Evolutionary conservation across 2,329 filamentous ascomycete species (phyloP).

Genomic region (Epichloe sylvatica): DNA sequence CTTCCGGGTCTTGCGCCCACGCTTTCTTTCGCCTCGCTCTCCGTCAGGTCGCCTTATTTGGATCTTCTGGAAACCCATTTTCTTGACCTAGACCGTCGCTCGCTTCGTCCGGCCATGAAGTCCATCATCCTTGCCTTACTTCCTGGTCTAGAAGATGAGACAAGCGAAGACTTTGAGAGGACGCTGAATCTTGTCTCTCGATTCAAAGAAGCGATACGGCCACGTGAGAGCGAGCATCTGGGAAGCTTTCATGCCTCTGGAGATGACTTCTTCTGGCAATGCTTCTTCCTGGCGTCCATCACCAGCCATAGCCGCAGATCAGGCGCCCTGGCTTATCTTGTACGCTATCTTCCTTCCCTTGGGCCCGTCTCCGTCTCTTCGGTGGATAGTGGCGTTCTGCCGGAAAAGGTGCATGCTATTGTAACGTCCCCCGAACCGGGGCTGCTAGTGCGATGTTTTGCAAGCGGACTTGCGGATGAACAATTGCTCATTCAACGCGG

Average conservation of each 20-base stretch:
- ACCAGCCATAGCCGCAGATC: slow-evolving; percentile 74
- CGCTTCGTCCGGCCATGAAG: slow-evolving; percentile 77
- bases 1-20: slow-evolving; percentile 80
- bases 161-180: slow-evolving; percentile 89
- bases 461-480: slow-evolving; percentile 73
- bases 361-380: slow-evolving; percentile 8
- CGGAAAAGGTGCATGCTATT: slow-evolving; percentile 42
- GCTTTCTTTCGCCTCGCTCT: slow-evolving; percentile 85
- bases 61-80: slow-evolving; percentile 72
- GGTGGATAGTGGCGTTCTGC: slow-evolving; percentile 7
- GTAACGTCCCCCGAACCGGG: slow-evolving; percentile 84
- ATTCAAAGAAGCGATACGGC: slow-evolving; percentile 55
- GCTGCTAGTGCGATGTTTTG: slow-evolving; percentile 78
- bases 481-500: slow-evolving; percentile 87
- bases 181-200: slow-evolving; percentile 66
- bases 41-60: slow-evolving; percentile 74
- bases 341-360: slow-evolving; percentile 53
- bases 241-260: slow-evolving; percentile 42
- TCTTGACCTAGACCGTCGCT: slow-evolving; percentile 52
- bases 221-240: slow-evolving; percentile 34
- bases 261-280: slow-evolving; percentile 95
- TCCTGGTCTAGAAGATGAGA: slow-evolving; percentile 88
- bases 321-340: slow-evolving; percentile 77
- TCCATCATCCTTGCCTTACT: slow-evolving; percentile 78
- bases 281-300: slow-evolving; percentile 84